These are phyloP conservation scores for Globisporangium megalacanthum DNA, from an alignment of 352 stramenopile genomes.

Conservation along the genomic window DNA sequence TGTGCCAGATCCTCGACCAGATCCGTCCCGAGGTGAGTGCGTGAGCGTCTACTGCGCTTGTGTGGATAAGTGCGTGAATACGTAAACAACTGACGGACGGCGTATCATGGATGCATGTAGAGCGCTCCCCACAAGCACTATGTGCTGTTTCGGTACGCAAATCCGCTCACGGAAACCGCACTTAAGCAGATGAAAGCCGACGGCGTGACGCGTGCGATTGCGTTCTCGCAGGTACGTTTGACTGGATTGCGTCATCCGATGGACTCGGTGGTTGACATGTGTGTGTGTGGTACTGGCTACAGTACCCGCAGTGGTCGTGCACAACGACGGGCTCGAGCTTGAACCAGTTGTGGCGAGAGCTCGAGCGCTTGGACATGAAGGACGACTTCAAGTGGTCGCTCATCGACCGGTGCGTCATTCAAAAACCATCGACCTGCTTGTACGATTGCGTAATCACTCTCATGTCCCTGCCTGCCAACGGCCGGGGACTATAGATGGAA, in stretches of 20 bases:
- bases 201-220: constrained; percentile 93
- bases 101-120: constrained; percentile 14
- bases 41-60: not conserved
- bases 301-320: constrained; percentile 98
- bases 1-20: constrained; percentile 88
- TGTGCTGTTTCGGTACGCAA: constrained; percentile 98
- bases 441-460: no score
- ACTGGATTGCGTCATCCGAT: no score
- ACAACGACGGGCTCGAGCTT: constrained; percentile 96
- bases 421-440: no score
- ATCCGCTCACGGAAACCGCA: constrained; percentile 96
- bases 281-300: not conserved
- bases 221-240: constrained; percentile 86
- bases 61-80: no score
- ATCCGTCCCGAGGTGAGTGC: constrained; percentile 63
- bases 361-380: constrained; percentile 86
- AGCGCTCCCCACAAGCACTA: constrained; percentile 93
- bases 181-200: constrained; percentile 94
- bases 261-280: no score
- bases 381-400: constrained; percentile 80
- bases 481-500: constrained; percentile 75
- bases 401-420: constrained; percentile 42
- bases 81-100: no score
- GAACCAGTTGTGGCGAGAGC: constrained; percentile 84
- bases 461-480: constrained; percentile 13